Conservation (phyloP, 495 filamentous ascomycete genomes). For the Penicillium verhagenii region DNA sequence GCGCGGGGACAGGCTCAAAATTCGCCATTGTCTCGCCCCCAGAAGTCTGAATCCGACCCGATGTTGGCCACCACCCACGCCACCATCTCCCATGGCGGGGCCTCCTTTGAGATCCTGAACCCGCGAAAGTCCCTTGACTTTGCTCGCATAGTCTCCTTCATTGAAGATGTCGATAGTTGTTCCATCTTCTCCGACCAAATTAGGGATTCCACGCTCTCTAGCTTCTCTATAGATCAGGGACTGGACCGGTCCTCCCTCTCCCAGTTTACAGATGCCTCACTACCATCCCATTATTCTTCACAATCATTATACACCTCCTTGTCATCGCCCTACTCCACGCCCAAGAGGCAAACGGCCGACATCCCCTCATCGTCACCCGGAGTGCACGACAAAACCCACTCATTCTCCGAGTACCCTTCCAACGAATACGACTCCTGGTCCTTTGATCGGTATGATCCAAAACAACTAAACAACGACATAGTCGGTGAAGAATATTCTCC, state of each 20-base stretch:
- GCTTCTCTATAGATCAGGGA: conserved; percentile 19
- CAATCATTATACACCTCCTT: conserved; percentile 21
- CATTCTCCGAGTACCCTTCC: conserved; percentile 24
- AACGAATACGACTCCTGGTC: conserved; percentile 19
- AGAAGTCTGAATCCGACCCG: conserved; percentile 36
- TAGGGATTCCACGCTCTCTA: conserved; percentile 26
- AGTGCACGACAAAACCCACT: conserved; percentile 21
- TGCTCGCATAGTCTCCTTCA: conserved; percentile 42
- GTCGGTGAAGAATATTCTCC: conserved; percentile 22
- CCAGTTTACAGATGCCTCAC: conserved; percentile 29
- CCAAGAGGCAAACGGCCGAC: conserved; percentile 17
- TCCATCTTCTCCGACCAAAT: conserved; percentile 24
- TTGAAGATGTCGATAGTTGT: conserved; percentile 39
- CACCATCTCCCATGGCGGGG: conserved; percentile 41
- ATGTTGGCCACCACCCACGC: conserved; percentile 29
- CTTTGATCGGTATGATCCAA: conserved; percentile 9
- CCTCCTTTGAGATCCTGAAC: conserved; percentile 48
- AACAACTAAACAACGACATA: conserved; percentile 13
- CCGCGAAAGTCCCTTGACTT: conserved; percentile 43
- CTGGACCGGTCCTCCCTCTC: conserved; percentile 25
- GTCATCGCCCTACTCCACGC: conserved; percentile 10
- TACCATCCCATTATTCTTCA: conserved; percentile 27
- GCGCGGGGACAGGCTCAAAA: conserved; percentile 17
- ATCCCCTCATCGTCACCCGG: conserved; percentile 23
- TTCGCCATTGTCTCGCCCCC: conserved; percentile 13